phyloP scores from a whole-genome alignment of 2,329 filamentous ascomycete species.

The Colletotrichum sp. region DNA sequence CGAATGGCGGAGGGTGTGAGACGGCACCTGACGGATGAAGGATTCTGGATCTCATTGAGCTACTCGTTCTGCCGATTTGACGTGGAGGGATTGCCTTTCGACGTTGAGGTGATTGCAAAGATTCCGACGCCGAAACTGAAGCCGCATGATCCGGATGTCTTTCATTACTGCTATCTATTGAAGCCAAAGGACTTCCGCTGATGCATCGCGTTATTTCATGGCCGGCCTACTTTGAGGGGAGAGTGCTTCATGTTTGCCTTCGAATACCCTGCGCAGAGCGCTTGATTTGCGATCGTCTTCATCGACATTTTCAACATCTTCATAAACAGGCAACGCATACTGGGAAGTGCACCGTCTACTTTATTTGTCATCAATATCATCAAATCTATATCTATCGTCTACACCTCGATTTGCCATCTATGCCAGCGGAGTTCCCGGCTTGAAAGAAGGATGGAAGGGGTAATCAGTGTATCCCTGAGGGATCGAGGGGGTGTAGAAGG shows the following conservation, averaged over 20 bases:
- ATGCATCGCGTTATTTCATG: neutral
- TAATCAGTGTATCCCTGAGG: conserved; percentile 32
- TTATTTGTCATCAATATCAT: neutral
- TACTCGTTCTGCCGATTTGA: conserved; percentile 49
- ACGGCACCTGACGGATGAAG: conserved; percentile 36
- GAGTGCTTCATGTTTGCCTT: neutral
- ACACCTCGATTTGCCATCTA: neutral
- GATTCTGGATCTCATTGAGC: conserved; percentile 53
- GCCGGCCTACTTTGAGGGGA: neutral
- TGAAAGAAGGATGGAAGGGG: conserved; percentile 22
- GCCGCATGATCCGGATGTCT: conserved; percentile 51
- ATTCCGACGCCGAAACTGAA: conserved; percentile 45
- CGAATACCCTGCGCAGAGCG: neutral
- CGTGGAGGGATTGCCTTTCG: conserved; percentile 41
- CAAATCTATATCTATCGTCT: neutral
- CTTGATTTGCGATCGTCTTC: neutral
- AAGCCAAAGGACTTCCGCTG: conserved; percentile 27
- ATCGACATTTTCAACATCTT: neutral
- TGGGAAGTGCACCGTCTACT: neutral
- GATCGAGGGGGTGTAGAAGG: conserved; percentile 28
- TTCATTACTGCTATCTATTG: conserved; percentile 50
- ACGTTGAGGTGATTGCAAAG: conserved; percentile 45
- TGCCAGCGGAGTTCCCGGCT: neutral
- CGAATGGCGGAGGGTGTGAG: conserved; percentile 43
- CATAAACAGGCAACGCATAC: neutral